Percentiles rank a stretch among this genome's conserved stretches.
Conservation (phyloP, 2,329 filamentous ascomycete genomes). For the Stylonectria norvegica region DNA sequence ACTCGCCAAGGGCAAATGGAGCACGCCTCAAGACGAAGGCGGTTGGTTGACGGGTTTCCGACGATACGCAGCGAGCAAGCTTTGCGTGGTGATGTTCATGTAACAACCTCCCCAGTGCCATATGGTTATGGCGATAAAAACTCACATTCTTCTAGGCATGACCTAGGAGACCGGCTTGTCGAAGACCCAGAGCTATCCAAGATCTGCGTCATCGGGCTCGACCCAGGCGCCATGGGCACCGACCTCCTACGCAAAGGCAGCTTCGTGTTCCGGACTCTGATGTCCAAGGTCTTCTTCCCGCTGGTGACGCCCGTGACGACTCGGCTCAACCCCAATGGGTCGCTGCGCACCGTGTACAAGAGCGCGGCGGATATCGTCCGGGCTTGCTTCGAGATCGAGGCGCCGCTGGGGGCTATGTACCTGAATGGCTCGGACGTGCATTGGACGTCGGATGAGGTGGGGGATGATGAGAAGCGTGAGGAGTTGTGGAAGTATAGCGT, state of each 20-base stretch:
- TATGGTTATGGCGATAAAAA: too few species aligned
- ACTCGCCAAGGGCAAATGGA: conserved; percentile 35
- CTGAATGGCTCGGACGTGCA: conserved; percentile 32
- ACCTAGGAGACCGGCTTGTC: conserved; percentile 34
- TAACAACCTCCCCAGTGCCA: conserved; percentile 17
- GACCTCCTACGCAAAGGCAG: conserved; percentile 28
- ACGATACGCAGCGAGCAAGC: conserved; percentile 39
- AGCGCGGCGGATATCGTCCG: conserved; percentile 32
- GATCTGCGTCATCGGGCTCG: conserved; percentile 35
- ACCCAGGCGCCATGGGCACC: conserved; percentile 38
- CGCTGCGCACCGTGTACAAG: conserved; percentile 28
- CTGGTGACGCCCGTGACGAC: conserved; percentile 21
- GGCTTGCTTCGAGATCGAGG: conserved; percentile 30
- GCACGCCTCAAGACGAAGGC: conserved; percentile 28
- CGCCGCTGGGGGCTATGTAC: conserved; percentile 29
- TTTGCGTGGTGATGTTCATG: conserved; percentile 37
- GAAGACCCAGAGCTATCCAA: conserved; percentile 32
- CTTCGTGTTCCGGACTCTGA: conserved; percentile 20
- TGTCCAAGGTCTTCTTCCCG: conserved; percentile 25
- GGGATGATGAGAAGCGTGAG: conserved; percentile 28
- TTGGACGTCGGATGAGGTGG: conserved; percentile 29
- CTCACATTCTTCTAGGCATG: too few species aligned
- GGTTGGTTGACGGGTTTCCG: conserved; percentile 30
- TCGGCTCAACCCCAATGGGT: conserved; percentile 29
- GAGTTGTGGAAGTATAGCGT: conserved; percentile 32